Conservation (phyloP, 2,329 filamentous ascomycete species). For the Aspergillus pseudoviridinutans region DNA sequence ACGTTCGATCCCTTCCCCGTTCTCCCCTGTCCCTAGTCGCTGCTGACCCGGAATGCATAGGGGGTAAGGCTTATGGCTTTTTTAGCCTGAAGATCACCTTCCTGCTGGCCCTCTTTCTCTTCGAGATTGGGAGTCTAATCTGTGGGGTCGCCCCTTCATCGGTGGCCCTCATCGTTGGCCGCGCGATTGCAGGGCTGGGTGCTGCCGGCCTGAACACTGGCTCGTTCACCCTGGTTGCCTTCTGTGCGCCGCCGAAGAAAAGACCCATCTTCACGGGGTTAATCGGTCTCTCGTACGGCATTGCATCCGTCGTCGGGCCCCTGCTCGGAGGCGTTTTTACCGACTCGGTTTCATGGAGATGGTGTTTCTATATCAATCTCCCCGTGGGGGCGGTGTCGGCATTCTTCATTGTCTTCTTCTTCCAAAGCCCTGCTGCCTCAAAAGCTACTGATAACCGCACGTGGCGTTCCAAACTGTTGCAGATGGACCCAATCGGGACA, state of each 20-base stretch:
- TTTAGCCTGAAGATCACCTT: background rate
- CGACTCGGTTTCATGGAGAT: constrained; percentile 41
- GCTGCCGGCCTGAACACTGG: constrained; percentile 28
- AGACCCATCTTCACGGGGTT: constrained; percentile 32
- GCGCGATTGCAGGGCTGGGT: constrained; percentile 33
- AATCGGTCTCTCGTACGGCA: constrained; percentile 31
- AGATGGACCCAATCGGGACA: constrained; percentile 48
- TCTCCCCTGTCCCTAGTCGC: background rate
- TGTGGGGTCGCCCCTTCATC: constrained; percentile 31
- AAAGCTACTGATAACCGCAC: background rate
- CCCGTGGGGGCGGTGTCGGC: constrained; percentile 37
- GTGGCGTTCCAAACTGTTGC: constrained; percentile 13
- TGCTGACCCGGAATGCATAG: background rate
- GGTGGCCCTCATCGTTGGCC: constrained; percentile 29
- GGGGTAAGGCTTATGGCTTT: background rate
- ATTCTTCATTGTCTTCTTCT: constrained; percentile 22
- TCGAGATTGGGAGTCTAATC: constrained; percentile 34
- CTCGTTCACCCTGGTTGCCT: constrained; percentile 28
- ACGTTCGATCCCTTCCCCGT: background rate
- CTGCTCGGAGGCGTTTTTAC: constrained; percentile 39
- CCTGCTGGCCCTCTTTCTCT: constrained; percentile 18
- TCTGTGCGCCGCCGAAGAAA: constrained; percentile 28
- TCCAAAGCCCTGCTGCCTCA: background rate
- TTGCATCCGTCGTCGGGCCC: constrained; percentile 31
- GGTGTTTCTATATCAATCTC: constrained; percentile 53